Percentiles rank a stretch among this genome's conserved stretches.
These are phyloP conservation scores for Groenewaldozyma salmanticensis DNA, from an alignment of 805 yeast species.

Conservation along the genomic window DNA sequence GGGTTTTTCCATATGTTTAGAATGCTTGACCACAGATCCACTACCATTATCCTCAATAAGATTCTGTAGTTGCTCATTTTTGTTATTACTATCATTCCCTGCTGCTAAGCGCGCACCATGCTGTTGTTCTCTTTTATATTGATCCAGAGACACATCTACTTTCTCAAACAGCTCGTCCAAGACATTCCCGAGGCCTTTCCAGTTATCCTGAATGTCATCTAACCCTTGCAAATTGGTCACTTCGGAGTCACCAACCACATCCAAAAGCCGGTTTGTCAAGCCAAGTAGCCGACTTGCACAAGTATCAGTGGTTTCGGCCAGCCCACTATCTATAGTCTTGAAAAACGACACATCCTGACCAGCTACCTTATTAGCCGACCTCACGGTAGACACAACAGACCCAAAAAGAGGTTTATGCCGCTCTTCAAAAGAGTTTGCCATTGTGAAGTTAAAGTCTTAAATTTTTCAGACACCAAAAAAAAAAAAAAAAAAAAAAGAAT, in stretches of 20 bases:
- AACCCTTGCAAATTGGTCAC: slow-evolving; percentile 28
- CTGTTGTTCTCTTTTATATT: slow-evolving; percentile 18
- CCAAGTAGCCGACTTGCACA: slow-evolving; percentile 23
- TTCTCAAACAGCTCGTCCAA: slow-evolving; percentile 69
- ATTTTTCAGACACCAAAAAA: background rate
- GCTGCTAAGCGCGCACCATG: background rate
- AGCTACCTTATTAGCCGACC: slow-evolving; percentile 61
- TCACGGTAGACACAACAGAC: slow-evolving; percentile 44
- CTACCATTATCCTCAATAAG: background rate
- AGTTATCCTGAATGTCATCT: slow-evolving; percentile 38
- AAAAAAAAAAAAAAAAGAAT: slow-evolving; percentile 3
- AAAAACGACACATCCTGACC: slow-evolving; percentile 76
- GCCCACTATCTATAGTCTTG: slow-evolving; percentile 45
- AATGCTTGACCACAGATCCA: slow-evolving; percentile 6
- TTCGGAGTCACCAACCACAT: slow-evolving; percentile 20
- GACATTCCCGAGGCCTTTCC: slow-evolving; percentile 54
- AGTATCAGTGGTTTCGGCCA: slow-evolving; percentile 34
- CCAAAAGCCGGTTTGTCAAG: slow-evolving; percentile 22
- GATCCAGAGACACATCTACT: slow-evolving; percentile 60
- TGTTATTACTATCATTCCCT: background rate
- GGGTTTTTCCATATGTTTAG: slow-evolving; percentile 46
- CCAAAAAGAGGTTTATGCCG: slow-evolving; percentile 29
- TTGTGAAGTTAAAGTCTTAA: background rate
- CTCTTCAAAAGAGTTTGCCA: slow-evolving; percentile 6
- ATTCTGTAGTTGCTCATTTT: background rate